These are phyloP conservation scores for Fusarium chuoi DNA, from an alignment of 2,329 filamentous ascomycete genomes.

Conservation along the genomic window DNA sequence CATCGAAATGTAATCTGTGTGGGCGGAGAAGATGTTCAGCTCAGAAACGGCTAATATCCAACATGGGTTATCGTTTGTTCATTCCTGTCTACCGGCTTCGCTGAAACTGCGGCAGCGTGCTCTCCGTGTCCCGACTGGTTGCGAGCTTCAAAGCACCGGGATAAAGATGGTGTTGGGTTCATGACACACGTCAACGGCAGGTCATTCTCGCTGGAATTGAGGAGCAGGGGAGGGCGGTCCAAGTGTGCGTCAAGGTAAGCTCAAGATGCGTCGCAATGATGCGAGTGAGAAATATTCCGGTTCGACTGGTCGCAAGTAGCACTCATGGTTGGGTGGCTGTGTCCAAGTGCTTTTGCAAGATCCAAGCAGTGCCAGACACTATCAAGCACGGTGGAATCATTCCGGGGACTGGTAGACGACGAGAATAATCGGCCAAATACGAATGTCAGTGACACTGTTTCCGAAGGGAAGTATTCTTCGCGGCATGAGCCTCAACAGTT, in stretches of 20 bases:
- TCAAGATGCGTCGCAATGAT: background rate
- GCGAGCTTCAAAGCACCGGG: too few species aligned
- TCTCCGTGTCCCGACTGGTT: background rate
- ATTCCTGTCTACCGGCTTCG: background rate
- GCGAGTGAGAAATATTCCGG: background rate
- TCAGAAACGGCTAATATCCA: background rate
- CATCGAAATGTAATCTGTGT: too few species aligned
- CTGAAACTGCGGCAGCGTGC: too few species aligned
- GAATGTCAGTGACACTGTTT: background rate
- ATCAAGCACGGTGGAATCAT: background rate
- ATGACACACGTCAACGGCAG: background rate
- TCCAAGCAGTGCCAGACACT: too few species aligned
- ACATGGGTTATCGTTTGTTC: too few species aligned
- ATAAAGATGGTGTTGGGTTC: background rate
- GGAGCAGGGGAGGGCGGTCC: background rate
- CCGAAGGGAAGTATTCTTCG: background rate
- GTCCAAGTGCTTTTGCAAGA: background rate
- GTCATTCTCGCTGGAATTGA: background rate
- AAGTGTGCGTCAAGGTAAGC: background rate
- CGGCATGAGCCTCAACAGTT: background rate
- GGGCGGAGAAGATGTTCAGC: too few species aligned
- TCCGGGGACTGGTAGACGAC: background rate
- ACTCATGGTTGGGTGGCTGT: too few species aligned
- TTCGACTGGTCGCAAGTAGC: background rate
- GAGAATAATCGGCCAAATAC: too few species aligned